Evolutionary conservation across 495 filamentous ascomycete genomes (phyloP), one percentile per base, ranked within the genome.

Genomic region (Trichoderma gamsii): DNA sequence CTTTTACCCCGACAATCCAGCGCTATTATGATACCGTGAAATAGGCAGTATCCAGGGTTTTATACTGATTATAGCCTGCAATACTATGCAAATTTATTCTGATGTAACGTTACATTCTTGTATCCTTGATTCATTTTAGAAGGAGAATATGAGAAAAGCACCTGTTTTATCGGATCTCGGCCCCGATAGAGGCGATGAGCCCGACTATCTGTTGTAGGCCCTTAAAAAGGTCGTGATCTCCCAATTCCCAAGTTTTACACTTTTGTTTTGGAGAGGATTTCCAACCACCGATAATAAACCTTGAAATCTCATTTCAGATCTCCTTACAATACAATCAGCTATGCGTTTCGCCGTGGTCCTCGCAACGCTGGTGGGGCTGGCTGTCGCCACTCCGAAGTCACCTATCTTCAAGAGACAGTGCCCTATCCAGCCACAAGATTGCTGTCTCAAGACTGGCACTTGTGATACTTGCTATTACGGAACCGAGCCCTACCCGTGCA

Each of bases 381-480:
- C 56, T 5, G 23, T 15, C 16, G 56, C 56, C 23, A 32, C n/a
- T 1, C 56, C 56, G 2, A 32, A 61, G 56, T 61, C 56, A 8
- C 56, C 56, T 18, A 23, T 61, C 15, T 61, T 13, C 56, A 61
- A 61, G 56, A 11, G 56, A 61, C 56, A 61, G 56, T 61, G 56
- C 56, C 56, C 56, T 5, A 32, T 25, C 27, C 56, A 61, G 25
- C 56, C 27, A 15, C 23, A 61, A 12, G 27, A 12, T 21, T 61
- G 56, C 56, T 61, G 56, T 18, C 23, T 61, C 56, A 11, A 61
- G 23, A 61, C 56, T 16, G 56, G 56, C 8, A 61, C 56, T 61
- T 61, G 56, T 25, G 56, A 61, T 23, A 61, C 56, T 13, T 61
- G 56, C 13, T 61, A 61, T 25, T 61, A 21, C 8, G 56, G 56